Percentiles rank a stretch among this genome's conserved stretches.
These are phyloP conservation scores for Trichoderma guizhouense DNA, from an alignment of 2,329 filamentous ascomycete species.

Conservation along the genomic window DNA sequence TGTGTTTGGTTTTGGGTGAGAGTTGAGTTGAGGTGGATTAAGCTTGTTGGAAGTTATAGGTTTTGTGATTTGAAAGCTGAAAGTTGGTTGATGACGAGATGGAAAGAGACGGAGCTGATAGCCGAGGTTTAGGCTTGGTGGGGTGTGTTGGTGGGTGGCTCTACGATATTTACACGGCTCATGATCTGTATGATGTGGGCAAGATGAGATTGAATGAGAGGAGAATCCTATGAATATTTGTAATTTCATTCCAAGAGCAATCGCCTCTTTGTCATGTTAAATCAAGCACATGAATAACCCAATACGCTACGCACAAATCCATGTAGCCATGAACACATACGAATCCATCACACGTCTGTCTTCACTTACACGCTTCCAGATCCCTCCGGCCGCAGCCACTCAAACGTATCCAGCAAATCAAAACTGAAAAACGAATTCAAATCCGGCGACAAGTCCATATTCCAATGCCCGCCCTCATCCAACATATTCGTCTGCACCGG, in stretches of 20 bases:
- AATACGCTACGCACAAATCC: not conserved
- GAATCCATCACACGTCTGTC: not conserved
- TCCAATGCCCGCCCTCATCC: slow-evolving; percentile 10
- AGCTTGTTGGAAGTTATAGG: not conserved
- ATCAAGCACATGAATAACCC: not conserved
- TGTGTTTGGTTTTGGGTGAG: not conserved
- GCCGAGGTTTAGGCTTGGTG: slow-evolving; percentile 18
- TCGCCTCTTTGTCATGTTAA: not conserved
- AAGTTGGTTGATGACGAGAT: not conserved
- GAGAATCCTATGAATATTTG: not conserved
- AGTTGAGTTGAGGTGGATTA: not conserved
- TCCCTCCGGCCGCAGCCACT: slow-evolving; percentile 37
- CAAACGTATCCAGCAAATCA: slow-evolving; percentile 48
- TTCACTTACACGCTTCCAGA: not conserved
- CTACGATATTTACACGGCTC: not conserved
- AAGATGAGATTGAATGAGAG: not conserved
- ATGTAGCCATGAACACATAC: too few relatives aligned
- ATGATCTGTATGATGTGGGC: not conserved
- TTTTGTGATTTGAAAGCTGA: not conserved
- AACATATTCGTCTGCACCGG: slow-evolving; percentile 9
- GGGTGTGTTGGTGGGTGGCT: not conserved
- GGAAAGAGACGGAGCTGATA: not conserved
- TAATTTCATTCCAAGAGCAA: not conserved
- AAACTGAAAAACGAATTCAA: slow-evolving; percentile 40
- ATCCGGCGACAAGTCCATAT: not conserved